phyloP scores from a whole-genome alignment of 495 filamentous ascomycete genomes.

The Lepidopterella palustris region DNA sequence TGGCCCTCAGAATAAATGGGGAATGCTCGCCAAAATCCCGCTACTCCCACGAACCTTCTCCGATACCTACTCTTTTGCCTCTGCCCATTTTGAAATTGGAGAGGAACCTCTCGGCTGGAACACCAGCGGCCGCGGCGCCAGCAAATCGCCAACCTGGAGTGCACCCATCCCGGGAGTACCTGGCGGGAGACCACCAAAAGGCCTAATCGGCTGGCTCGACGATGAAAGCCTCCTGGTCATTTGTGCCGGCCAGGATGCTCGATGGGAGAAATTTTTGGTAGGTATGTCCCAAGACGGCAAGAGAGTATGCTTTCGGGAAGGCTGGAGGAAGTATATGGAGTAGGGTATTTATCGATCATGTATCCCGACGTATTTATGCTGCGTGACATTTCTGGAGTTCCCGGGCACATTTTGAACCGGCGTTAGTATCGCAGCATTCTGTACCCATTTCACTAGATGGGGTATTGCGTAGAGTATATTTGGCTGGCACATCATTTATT shows the following conservation, averaged over 20 bases:
- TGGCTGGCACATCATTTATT: too few relatives aligned
- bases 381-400: too few relatives aligned
- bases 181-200: slow-evolving; percentile 58
- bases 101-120: slow-evolving; percentile 48
- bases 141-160: slow-evolving; percentile 20
- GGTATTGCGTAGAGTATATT: too few relatives aligned
- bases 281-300: slow-evolving; percentile 57
- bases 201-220: slow-evolving; percentile 66
- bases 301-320: slow-evolving; percentile 56
- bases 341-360: slow-evolving; percentile 1
- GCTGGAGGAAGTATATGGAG: slow-evolving; percentile 73
- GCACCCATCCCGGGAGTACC: slow-evolving; percentile 39
- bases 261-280: slow-evolving; percentile 79
- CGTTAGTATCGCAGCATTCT: too few relatives aligned
- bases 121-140: slow-evolving; percentile 12
- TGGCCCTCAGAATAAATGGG: slow-evolving; percentile 55
- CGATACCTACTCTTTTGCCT: slow-evolving; percentile 75
- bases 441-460: too few relatives aligned
- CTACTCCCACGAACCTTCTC: slow-evolving; percentile 74
- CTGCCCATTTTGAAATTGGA: slow-evolving; percentile 68
- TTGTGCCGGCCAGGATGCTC: slow-evolving; percentile 70
- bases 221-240: slow-evolving; percentile 65
- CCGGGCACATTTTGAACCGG: too few relatives aligned
- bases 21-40: slow-evolving; percentile 68
- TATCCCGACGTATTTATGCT: too few relatives aligned